These are phyloP conservation scores for Closterium sp. DNA, from an alignment of 139 green algal genomes.

Conservation along the genomic window DNA sequence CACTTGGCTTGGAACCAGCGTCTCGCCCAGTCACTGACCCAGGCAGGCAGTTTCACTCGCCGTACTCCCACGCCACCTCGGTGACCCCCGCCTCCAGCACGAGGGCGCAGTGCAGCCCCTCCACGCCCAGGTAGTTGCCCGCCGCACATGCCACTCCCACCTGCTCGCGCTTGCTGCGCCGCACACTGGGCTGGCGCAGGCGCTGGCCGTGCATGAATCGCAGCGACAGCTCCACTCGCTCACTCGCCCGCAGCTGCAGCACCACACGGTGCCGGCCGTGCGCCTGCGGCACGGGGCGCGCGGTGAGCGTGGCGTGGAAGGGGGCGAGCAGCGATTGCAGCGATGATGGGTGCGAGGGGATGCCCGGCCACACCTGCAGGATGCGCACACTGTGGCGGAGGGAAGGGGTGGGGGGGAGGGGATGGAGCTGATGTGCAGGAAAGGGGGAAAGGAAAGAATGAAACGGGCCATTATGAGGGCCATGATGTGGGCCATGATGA, in stretches of 20 bases:
- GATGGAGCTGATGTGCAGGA: too few species aligned
- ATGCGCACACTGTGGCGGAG: neutral
- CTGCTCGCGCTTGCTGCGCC: neutral
- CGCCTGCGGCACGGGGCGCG: neutral
- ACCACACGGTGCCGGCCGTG: neutral
- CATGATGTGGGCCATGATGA: too few species aligned
- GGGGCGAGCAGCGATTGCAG: neutral
- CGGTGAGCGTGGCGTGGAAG: neutral
- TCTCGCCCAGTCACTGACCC: too few species aligned
- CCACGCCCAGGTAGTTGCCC: neutral
- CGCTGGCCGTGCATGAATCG: neutral
- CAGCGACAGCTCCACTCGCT: neutral
- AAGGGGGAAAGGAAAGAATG: neutral
- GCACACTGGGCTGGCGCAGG: neutral
- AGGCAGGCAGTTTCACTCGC: too few species aligned
- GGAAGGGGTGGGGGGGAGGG: neutral
- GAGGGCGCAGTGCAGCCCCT: neutral
- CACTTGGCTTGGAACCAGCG: too few species aligned
- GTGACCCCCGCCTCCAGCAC: neutral
- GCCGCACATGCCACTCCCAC: neutral
- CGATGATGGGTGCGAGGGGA: neutral
- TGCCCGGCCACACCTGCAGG: conserved; percentile 14
- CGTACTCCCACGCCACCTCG: neutral
- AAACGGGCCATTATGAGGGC: too few species aligned
- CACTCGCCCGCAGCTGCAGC: neutral